phyloP scores from a whole-genome alignment of 106 monocot genomes.

The Apostasia shenzhenica region DNA sequence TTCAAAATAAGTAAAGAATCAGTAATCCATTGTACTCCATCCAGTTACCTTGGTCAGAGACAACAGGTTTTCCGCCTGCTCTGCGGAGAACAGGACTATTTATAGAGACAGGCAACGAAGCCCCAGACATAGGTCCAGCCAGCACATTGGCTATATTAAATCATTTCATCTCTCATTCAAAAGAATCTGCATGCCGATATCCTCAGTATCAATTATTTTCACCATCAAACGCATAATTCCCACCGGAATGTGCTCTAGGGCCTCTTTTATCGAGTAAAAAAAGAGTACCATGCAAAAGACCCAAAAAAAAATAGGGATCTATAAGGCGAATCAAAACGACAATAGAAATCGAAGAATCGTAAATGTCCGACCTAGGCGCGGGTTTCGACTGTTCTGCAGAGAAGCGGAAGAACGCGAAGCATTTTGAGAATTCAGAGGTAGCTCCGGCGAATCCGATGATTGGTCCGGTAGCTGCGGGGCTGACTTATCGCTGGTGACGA shows the following conservation, averaged over 20 bases:
- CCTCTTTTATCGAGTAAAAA: too few species aligned
- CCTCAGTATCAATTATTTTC: not conserved
- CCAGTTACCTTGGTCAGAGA: conserved; percentile 37
- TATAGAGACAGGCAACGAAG: conserved; percentile 22
- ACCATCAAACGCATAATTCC: not conserved
- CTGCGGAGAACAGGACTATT: conserved; percentile 57
- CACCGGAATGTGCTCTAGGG: not conserved
- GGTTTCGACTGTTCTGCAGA: too few species aligned
- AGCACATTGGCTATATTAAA: not conserved
- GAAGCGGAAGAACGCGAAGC: too few species aligned
- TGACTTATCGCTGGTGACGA: too few species aligned
- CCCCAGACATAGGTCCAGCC: conserved; percentile 39
- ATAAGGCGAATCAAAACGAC: too few species aligned
- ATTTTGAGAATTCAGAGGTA: too few species aligned
- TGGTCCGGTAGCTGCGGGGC: too few species aligned
- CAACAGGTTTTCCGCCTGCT: conserved; percentile 41
- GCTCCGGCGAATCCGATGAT: too few species aligned
- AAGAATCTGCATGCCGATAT: conserved; percentile 10
- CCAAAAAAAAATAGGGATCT: too few species aligned
- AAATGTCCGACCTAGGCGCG: too few species aligned
- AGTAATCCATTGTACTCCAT: not conserved
- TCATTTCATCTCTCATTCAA: not conserved
- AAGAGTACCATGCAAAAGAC: too few species aligned
- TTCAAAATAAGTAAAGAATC: not conserved
- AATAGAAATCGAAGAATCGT: too few species aligned